Evolutionary conservation across 768 basidiomycete genomes (phyloP).

Genomic region (Pleurotus cornucopiae): DNA sequence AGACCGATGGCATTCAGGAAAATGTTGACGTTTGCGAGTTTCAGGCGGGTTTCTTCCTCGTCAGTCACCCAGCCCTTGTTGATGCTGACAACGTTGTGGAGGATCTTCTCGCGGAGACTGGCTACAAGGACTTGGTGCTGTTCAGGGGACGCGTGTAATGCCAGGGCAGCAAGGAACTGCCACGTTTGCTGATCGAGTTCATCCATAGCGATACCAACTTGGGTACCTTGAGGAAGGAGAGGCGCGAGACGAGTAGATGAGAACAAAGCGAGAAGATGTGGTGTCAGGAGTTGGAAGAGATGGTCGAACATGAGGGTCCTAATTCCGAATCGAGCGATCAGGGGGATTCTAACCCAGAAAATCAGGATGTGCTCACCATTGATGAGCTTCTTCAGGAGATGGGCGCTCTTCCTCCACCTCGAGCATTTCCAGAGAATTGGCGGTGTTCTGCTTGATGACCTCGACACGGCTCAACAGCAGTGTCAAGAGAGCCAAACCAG

Average conservation of each 20-base stretch:
- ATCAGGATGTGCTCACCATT: conserved; percentile 43
- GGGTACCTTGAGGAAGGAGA: conserved; percentile 22
- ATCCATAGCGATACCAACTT: conserved; percentile 41
- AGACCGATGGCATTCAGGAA: conserved; percentile 77
- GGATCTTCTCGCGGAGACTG: conserved; percentile 85
- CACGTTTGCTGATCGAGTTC: conserved; percentile 88
- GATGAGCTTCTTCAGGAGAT: conserved; percentile 70
- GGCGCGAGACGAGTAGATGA: conserved; percentile 76
- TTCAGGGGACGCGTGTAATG: conserved; percentile 76
- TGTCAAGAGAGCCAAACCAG: conserved; percentile 88
- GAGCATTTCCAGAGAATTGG: conserved; percentile 43
- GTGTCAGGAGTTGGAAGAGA: conserved; percentile 75
- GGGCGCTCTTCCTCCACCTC: conserved; percentile 40
- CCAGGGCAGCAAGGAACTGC: conserved; percentile 89
- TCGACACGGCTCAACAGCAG: conserved; percentile 92
- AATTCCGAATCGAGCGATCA: conserved; percentile 11
- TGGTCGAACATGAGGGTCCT: conserved; percentile 90
- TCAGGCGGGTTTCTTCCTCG: conserved; percentile 71
- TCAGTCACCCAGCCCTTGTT: conserved; percentile 70
- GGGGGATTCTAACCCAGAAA: not conserved
- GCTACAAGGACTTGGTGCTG: conserved; percentile 89
- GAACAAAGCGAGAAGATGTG: conserved; percentile 78
- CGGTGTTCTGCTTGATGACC: conserved; percentile 74
- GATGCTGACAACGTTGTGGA: conserved; percentile 82
- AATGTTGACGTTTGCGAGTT: conserved; percentile 90